Base-by-base conservation (phyloP, 2,329 filamentous ascomycete species). In the Bipolaris gigantea region DNA sequence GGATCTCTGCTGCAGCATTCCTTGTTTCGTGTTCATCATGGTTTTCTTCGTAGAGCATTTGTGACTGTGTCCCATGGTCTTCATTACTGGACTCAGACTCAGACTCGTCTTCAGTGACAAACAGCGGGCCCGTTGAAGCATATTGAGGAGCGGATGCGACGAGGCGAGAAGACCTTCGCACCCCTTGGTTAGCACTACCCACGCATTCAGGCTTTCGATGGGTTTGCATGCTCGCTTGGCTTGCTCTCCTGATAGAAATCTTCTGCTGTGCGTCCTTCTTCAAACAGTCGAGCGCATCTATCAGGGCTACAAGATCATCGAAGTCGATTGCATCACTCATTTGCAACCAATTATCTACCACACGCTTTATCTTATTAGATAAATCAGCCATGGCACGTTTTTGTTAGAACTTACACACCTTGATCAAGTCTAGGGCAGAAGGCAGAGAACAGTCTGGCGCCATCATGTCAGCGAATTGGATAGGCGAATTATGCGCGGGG, bases 221-320 rank as follows among this genome's bases (percentile, higher is more conserved):
- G 10, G 35, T n/a, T 27, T 40, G 25, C 2, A 35, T 51, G 35
- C 48, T 34, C n/a, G 27, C 18, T 45, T 46, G n/a, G 15, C 1
- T 51, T 2, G 48, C 42, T 46, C n/a, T 27, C 11, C 25, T 46
- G 3, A 40, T 45, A 1, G 48, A 51, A 13, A 51, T 10, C n/a
- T 46, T 46, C 48, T 51, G 11, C 27, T 51, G 10, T n/a, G 41
- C 42, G 5, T 46, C 41, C 35, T 51, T 51, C 41, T 51, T 51
- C 4, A 51, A 19, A 25, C 41, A 35, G 32, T 46, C 19, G 15
- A 51, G 48, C 35, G 48, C 41, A 40, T 51, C 35, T 46, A 51
- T 19, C 19, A 51, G 25, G 3, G 48, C 41, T 46, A 8, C 27
- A 51, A 51, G 48, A 11, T 51, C 35, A 3, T 51, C 27, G 27